Conservation (phyloP, 768 basidiomycete genomes). For the Boletus subcaerulescens region DNA sequence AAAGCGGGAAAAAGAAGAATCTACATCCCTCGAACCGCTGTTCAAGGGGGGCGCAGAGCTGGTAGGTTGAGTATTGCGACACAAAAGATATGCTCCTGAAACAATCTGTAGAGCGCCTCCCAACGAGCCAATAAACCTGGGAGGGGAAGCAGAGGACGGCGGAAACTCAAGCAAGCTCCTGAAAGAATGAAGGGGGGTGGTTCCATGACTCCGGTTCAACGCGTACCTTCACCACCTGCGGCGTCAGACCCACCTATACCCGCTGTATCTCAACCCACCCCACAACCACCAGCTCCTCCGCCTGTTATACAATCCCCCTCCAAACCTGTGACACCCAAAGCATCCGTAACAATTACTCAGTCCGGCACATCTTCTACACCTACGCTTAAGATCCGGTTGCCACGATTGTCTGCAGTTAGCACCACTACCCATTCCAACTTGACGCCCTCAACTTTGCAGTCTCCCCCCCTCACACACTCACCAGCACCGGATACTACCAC, state of each 20-base stretch:
- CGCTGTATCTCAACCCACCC: slow-evolving; percentile 11
- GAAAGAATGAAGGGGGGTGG: slow-evolving; percentile 19
- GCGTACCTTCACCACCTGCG: slow-evolving; percentile 13
- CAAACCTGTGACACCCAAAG: slow-evolving; percentile 32
- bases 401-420: slow-evolving; percentile 31
- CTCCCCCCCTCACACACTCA: slow-evolving; percentile 18
- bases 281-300: slow-evolving; percentile 4
- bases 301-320: slow-evolving; percentile 9
- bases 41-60: background rate
- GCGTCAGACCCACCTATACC: slow-evolving; percentile 14
- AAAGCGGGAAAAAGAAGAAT: slow-evolving; percentile 29
- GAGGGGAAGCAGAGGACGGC: slow-evolving; percentile 21
- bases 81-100: slow-evolving; percentile 3
- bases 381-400: slow-evolving; percentile 34
- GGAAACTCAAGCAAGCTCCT: slow-evolving; percentile 18
- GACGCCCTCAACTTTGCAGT: slow-evolving; percentile 19
- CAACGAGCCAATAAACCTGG: slow-evolving; percentile 13
- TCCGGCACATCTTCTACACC: slow-evolving; percentile 31
- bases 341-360: slow-evolving; percentile 35
- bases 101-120: slow-evolving; percentile 4
- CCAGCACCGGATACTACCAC: slow-evolving; percentile 21
- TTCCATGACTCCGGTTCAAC: slow-evolving; percentile 5
- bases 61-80: slow-evolving; percentile 15
- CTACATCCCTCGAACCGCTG: slow-evolving; percentile 3
- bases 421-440: slow-evolving; percentile 22